Percentiles rank a stretch among this genome's conserved stretches.
Evolutionary conservation across 2,329 filamentous ascomycete species (phyloP).

Genomic region (Ilyonectria destructans): DNA sequence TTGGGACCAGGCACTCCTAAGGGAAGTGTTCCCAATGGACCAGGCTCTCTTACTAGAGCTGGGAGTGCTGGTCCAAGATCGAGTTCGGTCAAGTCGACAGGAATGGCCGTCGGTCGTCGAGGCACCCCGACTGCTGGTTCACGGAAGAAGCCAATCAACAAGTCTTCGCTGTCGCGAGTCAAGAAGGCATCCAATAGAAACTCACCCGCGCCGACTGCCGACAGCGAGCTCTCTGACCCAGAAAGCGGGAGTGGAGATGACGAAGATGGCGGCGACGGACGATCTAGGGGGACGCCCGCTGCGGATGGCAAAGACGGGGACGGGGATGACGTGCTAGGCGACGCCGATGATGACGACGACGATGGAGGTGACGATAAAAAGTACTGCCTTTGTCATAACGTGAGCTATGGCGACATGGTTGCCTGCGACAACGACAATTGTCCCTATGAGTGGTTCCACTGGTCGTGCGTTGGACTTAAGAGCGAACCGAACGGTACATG

Average conservation of each 20-base stretch:
- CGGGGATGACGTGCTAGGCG: slow-evolving; percentile 70
- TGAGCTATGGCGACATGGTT: slow-evolving; percentile 91
- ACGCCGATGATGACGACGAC: slow-evolving; percentile 74
- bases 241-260: slow-evolving; percentile 71
- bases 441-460: slow-evolving; percentile 91
- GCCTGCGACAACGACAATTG: slow-evolving; percentile 89
- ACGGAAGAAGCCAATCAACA: slow-evolving; percentile 69
- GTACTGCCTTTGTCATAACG: slow-evolving; percentile 88
- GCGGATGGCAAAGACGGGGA: slow-evolving; percentile 59
- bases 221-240: slow-evolving; percentile 77
- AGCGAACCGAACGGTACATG: slow-evolving; percentile 78
- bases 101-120: slow-evolving; percentile 62
- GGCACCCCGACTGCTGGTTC: slow-evolving; percentile 61
- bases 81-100: slow-evolving; percentile 62
- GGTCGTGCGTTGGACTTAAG: slow-evolving; percentile 80
- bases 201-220: slow-evolving; percentile 75
- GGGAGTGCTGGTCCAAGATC: slow-evolving; percentile 75
- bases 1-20: slow-evolving; percentile 76
- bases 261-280: slow-evolving; percentile 59
- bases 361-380: slow-evolving; percentile 85
- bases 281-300: slow-evolving; percentile 52
- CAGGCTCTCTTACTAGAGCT: slow-evolving; percentile 61
- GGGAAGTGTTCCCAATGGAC: slow-evolving; percentile 49
- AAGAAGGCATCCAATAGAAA: slow-evolving; percentile 73
- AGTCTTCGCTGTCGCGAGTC: slow-evolving; percentile 75